phyloP scores from a whole-genome alignment of 2,329 filamentous ascomycete species.

The Fonsecaea pedrosoi region DNA sequence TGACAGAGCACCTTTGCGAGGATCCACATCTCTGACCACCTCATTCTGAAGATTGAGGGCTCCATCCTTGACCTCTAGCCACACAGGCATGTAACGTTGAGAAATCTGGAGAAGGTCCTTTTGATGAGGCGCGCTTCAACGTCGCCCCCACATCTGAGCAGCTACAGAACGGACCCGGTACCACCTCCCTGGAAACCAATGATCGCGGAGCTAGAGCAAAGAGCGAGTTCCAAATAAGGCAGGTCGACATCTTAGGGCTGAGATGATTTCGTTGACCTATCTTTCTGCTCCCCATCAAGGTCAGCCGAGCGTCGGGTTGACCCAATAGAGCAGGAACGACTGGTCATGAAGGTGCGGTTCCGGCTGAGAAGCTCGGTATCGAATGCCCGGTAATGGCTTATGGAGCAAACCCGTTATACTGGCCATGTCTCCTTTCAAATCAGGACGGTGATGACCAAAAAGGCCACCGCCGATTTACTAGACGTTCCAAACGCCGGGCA shows the following conservation, averaged over 20 bases:
- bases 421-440: not conserved
- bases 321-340: conserved; percentile 6
- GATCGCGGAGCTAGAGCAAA: not conserved
- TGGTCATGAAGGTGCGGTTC: conserved; percentile 6
- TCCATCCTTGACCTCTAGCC: not conserved
- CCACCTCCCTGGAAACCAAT: conserved; percentile 29
- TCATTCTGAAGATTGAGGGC: conserved; percentile 2
- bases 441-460: not conserved
- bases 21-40: conserved; percentile 6
- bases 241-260: conserved; percentile 2
- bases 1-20: conserved; percentile 12
- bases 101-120: conserved; percentile 28
- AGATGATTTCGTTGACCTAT: conserved; percentile 1
- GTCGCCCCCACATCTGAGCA: conserved; percentile 11
- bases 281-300: not conserved
- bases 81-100: conserved; percentile 18
- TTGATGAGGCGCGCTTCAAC: conserved; percentile 16
- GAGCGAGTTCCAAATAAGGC: not conserved
- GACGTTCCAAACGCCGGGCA: not conserved
- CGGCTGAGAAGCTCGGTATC: conserved; percentile 2
- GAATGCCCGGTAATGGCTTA: not conserved
- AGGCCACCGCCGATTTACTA: not conserved
- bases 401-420: not conserved
- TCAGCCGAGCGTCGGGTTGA: not conserved
- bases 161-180: conserved; percentile 7